Conservation (phyloP, 495 filamentous ascomycete genomes). For the Penicillium soppii region DNA sequence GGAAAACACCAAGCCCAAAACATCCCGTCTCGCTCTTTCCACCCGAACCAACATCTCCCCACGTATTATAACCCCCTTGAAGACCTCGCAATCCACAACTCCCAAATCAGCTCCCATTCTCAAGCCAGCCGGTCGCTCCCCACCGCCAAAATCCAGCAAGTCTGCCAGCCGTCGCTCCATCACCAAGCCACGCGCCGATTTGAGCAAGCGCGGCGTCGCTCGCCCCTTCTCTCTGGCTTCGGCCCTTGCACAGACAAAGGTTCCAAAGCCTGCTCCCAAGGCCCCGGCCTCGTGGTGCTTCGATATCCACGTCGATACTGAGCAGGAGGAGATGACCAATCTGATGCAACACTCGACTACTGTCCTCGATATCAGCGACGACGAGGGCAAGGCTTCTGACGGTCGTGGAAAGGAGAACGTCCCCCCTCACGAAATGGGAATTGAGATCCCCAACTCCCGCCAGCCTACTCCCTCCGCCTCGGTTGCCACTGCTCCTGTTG, state of each 20-base stretch:
- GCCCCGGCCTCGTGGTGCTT: conserved; percentile 78
- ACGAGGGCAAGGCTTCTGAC: conserved; percentile 45
- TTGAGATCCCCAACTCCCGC: conserved; percentile 27
- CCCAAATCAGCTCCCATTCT: conserved; percentile 33
- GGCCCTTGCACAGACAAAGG: conserved; percentile 55
- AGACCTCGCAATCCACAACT: conserved; percentile 30
- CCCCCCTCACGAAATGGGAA: conserved; percentile 47
- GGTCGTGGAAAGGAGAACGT: conserved; percentile 90
- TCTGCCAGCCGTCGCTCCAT: conserved; percentile 38
- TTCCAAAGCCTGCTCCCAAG: conserved; percentile 34
- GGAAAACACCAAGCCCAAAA: conserved; percentile 46
- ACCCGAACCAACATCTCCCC: conserved; percentile 31
- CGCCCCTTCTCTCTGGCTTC: conserved; percentile 77
- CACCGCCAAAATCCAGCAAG: conserved; percentile 35
- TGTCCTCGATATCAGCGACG: conserved; percentile 76
- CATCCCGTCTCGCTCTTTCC: conserved; percentile 36
- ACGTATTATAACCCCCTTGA: conserved; percentile 34
- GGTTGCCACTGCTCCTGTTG: conserved; percentile 17
- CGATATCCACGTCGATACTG: conserved; percentile 90
- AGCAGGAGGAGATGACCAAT: conserved; percentile 84
- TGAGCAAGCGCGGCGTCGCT: conserved; percentile 36
- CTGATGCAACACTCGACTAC: conserved; percentile 86
- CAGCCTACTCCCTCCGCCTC: conserved; percentile 28
- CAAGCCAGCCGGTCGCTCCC: conserved; percentile 44
- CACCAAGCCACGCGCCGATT: conserved; percentile 51